Evolutionary conservation across 2,329 filamentous ascomycete genomes (phyloP), one percentile per base, ranked within the genome.

Genomic region (Colletotrichum lindemuthianum): DNA sequence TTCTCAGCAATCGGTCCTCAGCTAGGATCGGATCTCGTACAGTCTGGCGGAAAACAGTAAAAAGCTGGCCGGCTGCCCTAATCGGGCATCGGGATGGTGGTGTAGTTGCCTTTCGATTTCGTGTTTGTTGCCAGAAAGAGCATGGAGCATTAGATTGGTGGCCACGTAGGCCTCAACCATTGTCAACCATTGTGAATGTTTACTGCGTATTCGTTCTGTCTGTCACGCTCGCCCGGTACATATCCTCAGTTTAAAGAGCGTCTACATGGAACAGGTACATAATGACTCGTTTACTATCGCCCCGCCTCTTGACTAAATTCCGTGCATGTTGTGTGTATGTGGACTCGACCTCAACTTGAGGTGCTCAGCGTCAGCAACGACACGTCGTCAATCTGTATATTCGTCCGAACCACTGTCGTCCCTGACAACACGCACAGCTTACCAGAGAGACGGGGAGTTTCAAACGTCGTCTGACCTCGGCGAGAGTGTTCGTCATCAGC

Each of bases 131-230:
- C 41, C 44, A 51, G 40, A 32, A 56, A 50, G 45, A 41, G 65
- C 49, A 32, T 48, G 47, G 43, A 44, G 64, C 66, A 68, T 66
- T 68, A 56, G 66, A 64, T 55, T 60, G 58, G 65, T 52, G 66
- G 59, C 64, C 55, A 37, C 24, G 60, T 24, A 24, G 24, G 24
- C 24, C 24, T 24, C 24, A 24, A 4, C 24, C 24, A 24, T 24
- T 24, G 24, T 24, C 24, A 24, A 4, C 24, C 24, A 24, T 24
- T 24, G 24, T 24, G 5, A 24, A 24, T 24, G 24, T 24, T 24
- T 24, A 24, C 24, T 24, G 24, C 24, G 24, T 24, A 24, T 24
- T 24, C 24, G 24, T 24, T 24, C 24, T 24, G 24, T 24, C 24
- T 24, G 24, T 24, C 24, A 24, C 24, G 24, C 24, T 24, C 24